Evolutionary conservation across 805 yeast genomes (phyloP), one percentile per base, ranked within the genome.

Genomic region (Zygosaccharomyces bailii): DNA sequence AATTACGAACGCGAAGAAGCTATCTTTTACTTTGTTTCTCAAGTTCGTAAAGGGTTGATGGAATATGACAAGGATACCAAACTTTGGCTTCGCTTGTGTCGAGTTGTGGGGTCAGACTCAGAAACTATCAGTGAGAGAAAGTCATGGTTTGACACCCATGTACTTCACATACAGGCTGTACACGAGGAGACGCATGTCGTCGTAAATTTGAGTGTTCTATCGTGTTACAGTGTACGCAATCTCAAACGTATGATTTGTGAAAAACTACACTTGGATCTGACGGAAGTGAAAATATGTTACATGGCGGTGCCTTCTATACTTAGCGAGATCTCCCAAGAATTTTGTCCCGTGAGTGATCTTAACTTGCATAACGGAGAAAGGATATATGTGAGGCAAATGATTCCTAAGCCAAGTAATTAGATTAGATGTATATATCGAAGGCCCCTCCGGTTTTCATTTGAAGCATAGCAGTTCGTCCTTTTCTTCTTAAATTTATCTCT

Each of bases 21-120:
- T 1, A 96, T 88, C 59, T 58, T 85, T 4, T 86, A 75, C 56
- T 80, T 84, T 48, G 66, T 84, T 21, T 70, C 80, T 4, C 71
- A 71, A 48, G 76, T 84, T 0, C 34, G 43, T 6, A 42, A 47
- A 1, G 56, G 57, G 1, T 57, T 62, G 4, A 52, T 67, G 39
- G 33, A 33, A 1, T 69, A 63, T 33, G 52, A 63, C 16, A 35
- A 32, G 11, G 32, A 13, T 4, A 42, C 39, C 14, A 27, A 25
- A 14, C 57, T 75, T 21, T 82, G 84, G 84, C 34, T 39, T 2
- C 27, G 60, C 19, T 68, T 79, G n/a, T 55, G 66, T 7, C 32
- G 46, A 2, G 67, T 65, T 43, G 68, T 80, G 55, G 63, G 61
- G 3, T 51, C 54, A 27, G 34, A 56, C 3, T 51, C 59, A 16